These are phyloP conservation scores for Datisca glomerata DNA, from an alignment of 306 rosid genomes.

Conservation along the genomic window DNA sequence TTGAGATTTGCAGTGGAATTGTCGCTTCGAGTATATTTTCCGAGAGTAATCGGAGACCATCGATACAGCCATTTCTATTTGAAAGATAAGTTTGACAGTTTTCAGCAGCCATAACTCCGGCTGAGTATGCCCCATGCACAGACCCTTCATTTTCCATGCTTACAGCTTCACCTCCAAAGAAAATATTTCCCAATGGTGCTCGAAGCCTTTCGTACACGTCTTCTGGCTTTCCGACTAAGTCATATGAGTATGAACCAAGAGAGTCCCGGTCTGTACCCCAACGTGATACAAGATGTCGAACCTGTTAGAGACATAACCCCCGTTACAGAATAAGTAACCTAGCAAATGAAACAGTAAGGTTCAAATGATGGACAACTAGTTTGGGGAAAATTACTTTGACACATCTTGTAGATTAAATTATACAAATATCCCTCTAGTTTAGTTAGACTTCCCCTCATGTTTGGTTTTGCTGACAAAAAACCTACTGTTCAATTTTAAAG, in stretches of 20 bases:
- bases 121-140: slow-evolving; percentile 43
- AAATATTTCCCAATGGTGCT: slow-evolving; percentile 42
- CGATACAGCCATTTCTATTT: background rate
- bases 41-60: too few relatives aligned
- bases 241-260: slow-evolving; percentile 63
- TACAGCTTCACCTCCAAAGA: slow-evolving; percentile 26
- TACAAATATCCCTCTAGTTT: too few relatives aligned
- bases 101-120: slow-evolving; percentile 28
- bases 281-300: slow-evolving; percentile 59
- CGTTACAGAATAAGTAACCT: too few relatives aligned
- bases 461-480: too few relatives aligned
- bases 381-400: too few relatives aligned
- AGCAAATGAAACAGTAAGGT: too few relatives aligned
- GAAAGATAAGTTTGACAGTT: slow-evolving; percentile 10
- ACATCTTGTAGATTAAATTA: too few relatives aligned
- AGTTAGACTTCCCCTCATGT: too few relatives aligned
- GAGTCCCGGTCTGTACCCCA: slow-evolving; percentile 74
- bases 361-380: too few relatives aligned
- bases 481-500: too few relatives aligned
- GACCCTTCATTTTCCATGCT: slow-evolving; percentile 69
- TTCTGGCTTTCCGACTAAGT: slow-evolving; percentile 55
- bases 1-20: background rate
- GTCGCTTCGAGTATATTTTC: too few relatives aligned
- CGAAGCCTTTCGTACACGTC: slow-evolving; percentile 62
- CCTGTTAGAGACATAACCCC: slow-evolving; percentile 27